phyloP scores from a whole-genome alignment of 2,329 filamentous ascomycete species.

The Scedosporium dehoogii region DNA sequence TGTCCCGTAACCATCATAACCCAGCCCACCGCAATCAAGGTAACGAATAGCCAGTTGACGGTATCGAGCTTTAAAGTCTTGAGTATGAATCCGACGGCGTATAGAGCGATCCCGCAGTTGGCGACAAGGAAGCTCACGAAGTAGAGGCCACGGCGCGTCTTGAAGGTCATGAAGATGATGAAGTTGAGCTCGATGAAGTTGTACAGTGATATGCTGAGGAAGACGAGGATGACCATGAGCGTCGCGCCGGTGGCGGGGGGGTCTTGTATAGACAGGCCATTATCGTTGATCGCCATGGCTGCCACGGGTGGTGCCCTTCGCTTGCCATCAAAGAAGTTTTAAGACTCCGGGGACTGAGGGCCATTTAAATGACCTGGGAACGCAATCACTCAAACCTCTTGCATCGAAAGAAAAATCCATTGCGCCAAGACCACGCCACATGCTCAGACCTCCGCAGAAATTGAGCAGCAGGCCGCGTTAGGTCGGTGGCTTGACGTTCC shows the following conservation, averaged over 20 bases:
- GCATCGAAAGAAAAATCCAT: too few relatives aligned
- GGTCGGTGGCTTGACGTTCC: too few relatives aligned
- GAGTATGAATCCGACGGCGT: conserved; percentile 34
- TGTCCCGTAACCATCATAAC: conserved; percentile 49
- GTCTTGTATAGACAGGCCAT: too few relatives aligned
- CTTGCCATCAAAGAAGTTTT: too few relatives aligned
- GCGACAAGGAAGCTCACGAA: conserved; percentile 28
- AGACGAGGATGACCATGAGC: conserved; percentile 17
- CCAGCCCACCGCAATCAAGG: conserved; percentile 19
- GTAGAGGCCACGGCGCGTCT: conserved; percentile 23
- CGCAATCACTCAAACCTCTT: too few relatives aligned
- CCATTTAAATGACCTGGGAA: too few relatives aligned
- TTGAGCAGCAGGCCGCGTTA: too few relatives aligned
- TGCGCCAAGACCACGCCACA: too few relatives aligned
- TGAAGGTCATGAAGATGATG: conserved; percentile 25
- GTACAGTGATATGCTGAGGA: conserved; percentile 22
- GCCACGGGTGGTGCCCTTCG: too few relatives aligned
- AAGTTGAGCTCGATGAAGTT: conserved; percentile 25
- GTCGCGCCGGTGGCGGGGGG: not conserved
- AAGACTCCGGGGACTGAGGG: too few relatives aligned
- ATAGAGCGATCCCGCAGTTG: conserved; percentile 22
- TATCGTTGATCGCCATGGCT: too few relatives aligned
- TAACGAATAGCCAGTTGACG: conserved; percentile 12
- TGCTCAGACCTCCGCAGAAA: too few relatives aligned
- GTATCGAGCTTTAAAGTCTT: conserved; percentile 10